Conservation (phyloP, 148 eudicot species). For the Amaranthus cruentus region DNA sequence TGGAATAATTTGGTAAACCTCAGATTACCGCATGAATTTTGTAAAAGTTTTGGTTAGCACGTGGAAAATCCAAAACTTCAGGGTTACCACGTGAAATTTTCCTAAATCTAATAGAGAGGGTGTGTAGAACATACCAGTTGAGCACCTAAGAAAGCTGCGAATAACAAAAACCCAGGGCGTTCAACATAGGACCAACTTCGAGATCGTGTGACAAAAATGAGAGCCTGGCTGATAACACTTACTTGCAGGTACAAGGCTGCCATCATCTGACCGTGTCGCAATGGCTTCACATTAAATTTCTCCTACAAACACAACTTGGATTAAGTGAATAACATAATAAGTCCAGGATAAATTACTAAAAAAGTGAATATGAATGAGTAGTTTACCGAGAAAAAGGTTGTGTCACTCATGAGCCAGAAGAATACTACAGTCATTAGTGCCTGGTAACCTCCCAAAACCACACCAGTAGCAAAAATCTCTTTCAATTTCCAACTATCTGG, state of each 20-base stretch:
- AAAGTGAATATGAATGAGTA: conserved; percentile 1
- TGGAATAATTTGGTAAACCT: too few relatives aligned
- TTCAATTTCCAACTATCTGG: conserved; percentile 75
- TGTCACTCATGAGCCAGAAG: conserved; percentile 52
- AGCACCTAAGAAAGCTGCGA: conserved; percentile 48
- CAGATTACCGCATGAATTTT: too few relatives aligned
- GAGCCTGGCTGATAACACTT: conserved; percentile 66
- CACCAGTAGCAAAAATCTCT: conserved; percentile 68
- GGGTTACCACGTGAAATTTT: too few relatives aligned
- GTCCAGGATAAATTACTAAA: not conserved
- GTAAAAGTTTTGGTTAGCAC: too few relatives aligned
- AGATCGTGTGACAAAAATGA: conserved; percentile 65
- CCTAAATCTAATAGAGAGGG: not conserved
- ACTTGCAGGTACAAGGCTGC: conserved; percentile 68
- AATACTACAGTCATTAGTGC: conserved; percentile 67
- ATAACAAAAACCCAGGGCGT: conserved; percentile 52
- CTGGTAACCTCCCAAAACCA: conserved; percentile 61
- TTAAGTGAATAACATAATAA: conserved; percentile 13
- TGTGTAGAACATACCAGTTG: conserved; percentile 43
- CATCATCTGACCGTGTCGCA: conserved; percentile 37
- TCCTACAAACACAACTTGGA: conserved; percentile 23
- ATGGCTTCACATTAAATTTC: conserved; percentile 31
- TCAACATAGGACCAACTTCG: conserved; percentile 63
- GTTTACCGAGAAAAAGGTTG: conserved; percentile 48
- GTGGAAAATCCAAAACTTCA: too few relatives aligned